Base-by-base conservation (phyloP, 306 rosid genomes). In the Ormosia semicastrata region DNA sequence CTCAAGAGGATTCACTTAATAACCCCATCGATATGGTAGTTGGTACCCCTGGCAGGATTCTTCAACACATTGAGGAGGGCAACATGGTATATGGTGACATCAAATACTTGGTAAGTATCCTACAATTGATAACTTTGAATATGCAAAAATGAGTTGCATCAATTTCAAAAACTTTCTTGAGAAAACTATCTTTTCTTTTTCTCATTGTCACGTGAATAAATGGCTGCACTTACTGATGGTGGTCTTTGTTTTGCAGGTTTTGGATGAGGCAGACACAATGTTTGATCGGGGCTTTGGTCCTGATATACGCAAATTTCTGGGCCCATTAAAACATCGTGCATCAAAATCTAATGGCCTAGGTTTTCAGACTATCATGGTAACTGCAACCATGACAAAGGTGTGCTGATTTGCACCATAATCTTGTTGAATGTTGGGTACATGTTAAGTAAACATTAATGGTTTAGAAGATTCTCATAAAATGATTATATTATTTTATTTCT, bases 221-320 rank as follows among this genome's bases (percentile, higher is more conserved):
- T 24, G 53, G 39, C 59, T 85, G 12, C 49, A 39, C 30, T 75
- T 83, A 8, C 44, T 78, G 82, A 74, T 8, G 14, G 50, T 68
- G 58, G 32, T 73, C 59, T 78, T 78, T 73, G 43, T 49, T 81
- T 83, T 66, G 81, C 76, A 95, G 99, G 97, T 95, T 63, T 87
- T 95, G 83, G 99, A 95, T 78, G 99, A 95, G 89, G 99, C 98
- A 32, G 98, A 95, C 87, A 93, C 98, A 30, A 95, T 93, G 99
- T 95, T 95, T 87, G 99, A 95, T 89, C 92, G 88, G 65, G 99
- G 98, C 44, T 93, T 95, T 92, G 98, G 98, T 76, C 99, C 99
- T 46, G 99, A 95, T 76, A 95, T 95, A 64, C 92, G 88, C 79
- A 93, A 95, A 87, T 93, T 95, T 82, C 79, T 95, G 37, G 91